Base-by-base conservation (phyloP, 768 basidiomycete species). In the Agaricus sinodeliciosus region DNA sequence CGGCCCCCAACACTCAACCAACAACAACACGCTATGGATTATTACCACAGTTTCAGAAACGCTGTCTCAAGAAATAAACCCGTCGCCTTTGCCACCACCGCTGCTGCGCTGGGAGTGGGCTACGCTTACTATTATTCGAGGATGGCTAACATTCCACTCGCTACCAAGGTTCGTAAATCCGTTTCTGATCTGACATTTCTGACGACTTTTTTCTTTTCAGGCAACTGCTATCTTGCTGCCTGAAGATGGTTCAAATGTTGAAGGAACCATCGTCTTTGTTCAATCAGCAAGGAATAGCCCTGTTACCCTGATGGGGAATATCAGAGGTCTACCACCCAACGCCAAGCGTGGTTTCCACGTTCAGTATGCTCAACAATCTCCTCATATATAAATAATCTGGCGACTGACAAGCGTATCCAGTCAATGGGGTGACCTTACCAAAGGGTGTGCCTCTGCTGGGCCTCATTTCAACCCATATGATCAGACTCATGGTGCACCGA, bases 381-480 rank as follows among this genome's bases (percentile, higher is more conserved):
- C 9, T 35, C 15, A 9, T 9, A 27, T 19, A 4, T 9, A 22
- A 39, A 16, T 7, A 28, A 9, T 8, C 36, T 31, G 25, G n/a
- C 12, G 9, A 28, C 9, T 40, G 39, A 58, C 11, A 25, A 43
- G 43, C 16, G 25, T 28, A 27, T 42, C 26, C 46, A 68, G 70
- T 49, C 62, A 71, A 62, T 67, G 72, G 40, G 89, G 90, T 26
- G 85, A 92, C 67, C 65, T 83, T 56, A 77, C 74, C 22, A 64
- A 69, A n/a, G 87, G 84, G 1, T 89, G 87, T 62, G 35, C 69
- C 7, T 85, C 86, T 16, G 77, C 89, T 31, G 87, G 87, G 2
- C 58, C 81, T 31, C 90, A 92, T 67, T 92, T 81, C 75, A 91
- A 92, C 70, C 87, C 87, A 0, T 76, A 74, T 66, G 72, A 67